Evolutionary conservation across 1,139 yeast genomes (phyloP), one percentile per base, ranked within the genome.

Genomic region (Pichia sp.): DNA sequence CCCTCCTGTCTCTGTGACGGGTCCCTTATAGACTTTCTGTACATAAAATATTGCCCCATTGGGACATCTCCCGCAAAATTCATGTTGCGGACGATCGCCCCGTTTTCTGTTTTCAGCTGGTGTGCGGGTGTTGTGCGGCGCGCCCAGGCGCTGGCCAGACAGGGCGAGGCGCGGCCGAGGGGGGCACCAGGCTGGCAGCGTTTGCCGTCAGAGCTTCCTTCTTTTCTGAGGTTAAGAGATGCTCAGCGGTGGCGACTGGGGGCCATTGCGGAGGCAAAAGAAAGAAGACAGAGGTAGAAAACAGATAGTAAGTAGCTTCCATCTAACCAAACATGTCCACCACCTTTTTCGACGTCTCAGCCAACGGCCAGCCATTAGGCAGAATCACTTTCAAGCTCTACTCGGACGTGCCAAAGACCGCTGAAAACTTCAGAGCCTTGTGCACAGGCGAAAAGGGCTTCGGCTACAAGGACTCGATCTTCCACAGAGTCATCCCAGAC

Each of bases 401-500:
- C 87, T 80, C 84, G 76, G 96, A 92, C 71, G 90, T 90, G 64
- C 99, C 99, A 81, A 90, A 92, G 86, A 93, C 99, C 64, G 84
- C 97, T 67, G 97, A 90, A 79, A 93, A 93, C 82, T 93, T 93
- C 90, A 85, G 97, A 77, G 97, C 97, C 64, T 81, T 93, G 69
- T 80, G 87, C 75, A 93, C 98, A 64, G 98, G 98, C 71, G 97
- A 92, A 81, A 87, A 92, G 81, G 98, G 98, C 61, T 92, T 80
- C 73, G 98, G 98, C 69, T 92, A 86, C 84, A 85, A 87, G 70
- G 84, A 82, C 68, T 90, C 97, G 56, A 76, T 85, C 67, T 93
- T 93, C 96, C 99, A 93, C 92, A 85, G 99, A 79, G 96, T 93
- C 67, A 93, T 93, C 70, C 98, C 98, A 67, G 85, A 88, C 68